Evolutionary conservation across 2,329 filamentous ascomycete genomes (phyloP).

Genomic region (Fusarium succisae): DNA sequence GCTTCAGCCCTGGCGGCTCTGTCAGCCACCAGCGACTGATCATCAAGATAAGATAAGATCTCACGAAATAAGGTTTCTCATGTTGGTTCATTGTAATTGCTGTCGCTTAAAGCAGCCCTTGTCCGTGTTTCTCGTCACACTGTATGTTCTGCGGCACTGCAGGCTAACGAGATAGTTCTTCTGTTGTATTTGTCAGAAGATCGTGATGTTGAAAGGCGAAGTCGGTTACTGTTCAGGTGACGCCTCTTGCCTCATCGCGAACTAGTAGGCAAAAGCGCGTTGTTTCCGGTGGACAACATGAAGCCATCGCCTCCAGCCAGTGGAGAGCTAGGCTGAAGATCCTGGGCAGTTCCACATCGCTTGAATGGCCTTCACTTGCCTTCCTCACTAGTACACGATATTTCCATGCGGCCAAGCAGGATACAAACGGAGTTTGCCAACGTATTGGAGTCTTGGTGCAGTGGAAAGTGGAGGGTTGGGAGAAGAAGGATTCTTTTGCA

Average conservation of each 20-base stretch:
- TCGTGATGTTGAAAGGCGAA: neutral
- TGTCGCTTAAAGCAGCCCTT: neutral
- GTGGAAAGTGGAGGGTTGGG: neutral
- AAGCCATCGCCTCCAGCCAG: neutral
- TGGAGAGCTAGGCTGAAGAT: neutral
- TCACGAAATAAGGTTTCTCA: neutral
- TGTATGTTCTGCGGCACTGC: neutral
- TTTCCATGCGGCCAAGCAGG: neutral
- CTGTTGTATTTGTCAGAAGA: neutral
- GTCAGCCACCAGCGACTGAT: neutral
- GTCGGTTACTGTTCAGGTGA: neutral
- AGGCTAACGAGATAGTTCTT: neutral
- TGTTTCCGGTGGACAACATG: neutral
- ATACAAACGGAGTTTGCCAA: neutral
- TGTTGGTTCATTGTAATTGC: neutral
- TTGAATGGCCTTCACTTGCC: too few species aligned
- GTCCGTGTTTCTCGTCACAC: neutral
- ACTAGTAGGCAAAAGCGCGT: neutral
- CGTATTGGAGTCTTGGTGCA: neutral
- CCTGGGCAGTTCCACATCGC: neutral
- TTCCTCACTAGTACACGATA: neutral
- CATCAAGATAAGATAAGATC: slow-evolving; percentile 27
- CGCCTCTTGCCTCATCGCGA: neutral
- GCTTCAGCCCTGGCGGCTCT: slow-evolving; percentile 8
- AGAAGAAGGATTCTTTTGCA: neutral